These are phyloP conservation scores for Thielaviopsis euricoi DNA, from an alignment of 2,329 filamentous ascomycete species.

Conservation along the genomic window DNA sequence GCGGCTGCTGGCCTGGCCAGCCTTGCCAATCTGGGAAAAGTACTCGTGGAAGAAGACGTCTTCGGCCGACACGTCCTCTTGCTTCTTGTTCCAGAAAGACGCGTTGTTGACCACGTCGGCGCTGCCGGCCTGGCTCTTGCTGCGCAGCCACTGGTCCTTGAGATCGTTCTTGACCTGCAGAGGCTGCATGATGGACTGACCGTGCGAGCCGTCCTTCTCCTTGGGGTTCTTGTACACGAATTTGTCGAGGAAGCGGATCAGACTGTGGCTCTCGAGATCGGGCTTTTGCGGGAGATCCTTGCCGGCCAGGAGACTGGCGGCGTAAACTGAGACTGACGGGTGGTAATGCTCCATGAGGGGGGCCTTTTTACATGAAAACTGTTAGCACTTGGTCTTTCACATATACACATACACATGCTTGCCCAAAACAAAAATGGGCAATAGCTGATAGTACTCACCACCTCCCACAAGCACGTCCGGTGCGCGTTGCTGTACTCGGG, in stretches of 20 bases:
- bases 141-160: slow-evolving; percentile 39
- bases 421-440: no score
- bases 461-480: slow-evolving; percentile 81
- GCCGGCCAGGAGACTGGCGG: slow-evolving; percentile 51
- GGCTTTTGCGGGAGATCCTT: slow-evolving; percentile 69
- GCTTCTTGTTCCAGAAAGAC: slow-evolving; percentile 79
- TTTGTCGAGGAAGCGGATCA: slow-evolving; percentile 91
- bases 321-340: slow-evolving; percentile 78
- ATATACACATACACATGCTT: not conserved
- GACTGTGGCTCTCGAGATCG: slow-evolving; percentile 73
- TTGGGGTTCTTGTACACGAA: slow-evolving; percentile 97
- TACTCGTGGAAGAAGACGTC: slow-evolving; percentile 98
- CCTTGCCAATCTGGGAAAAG: slow-evolving; percentile 61
- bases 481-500: slow-evolving; percentile 91
- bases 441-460: slow-evolving; percentile 34
- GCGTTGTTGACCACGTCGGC: slow-evolving; percentile 56
- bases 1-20: slow-evolving; percentile 36
- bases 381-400: slow-evolving; percentile 13
- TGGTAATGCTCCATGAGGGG: slow-evolving; percentile 76
- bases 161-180: slow-evolving; percentile 38
- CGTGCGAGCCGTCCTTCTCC: slow-evolving; percentile 47
- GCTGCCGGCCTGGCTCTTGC: slow-evolving; percentile 26
- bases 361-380: slow-evolving; percentile 19
- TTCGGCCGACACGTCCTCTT: slow-evolving; percentile 73
- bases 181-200: slow-evolving; percentile 93